Base-by-base conservation (phyloP, 73 alveolate species). In the Paraurostyla sp. region DNA sequence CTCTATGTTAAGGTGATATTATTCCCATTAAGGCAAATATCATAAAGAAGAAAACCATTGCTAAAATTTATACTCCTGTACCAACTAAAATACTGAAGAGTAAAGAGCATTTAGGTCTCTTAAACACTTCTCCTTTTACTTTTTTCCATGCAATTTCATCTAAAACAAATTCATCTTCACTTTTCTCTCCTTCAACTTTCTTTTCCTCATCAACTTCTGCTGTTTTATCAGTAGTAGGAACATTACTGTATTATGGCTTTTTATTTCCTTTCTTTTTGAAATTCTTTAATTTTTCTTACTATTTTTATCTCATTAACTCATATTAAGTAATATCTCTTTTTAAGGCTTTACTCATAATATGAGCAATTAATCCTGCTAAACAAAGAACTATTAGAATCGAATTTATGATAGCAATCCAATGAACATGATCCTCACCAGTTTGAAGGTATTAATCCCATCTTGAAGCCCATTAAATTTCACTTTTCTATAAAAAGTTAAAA, bases 61-160 rank as follows among this genome's bases (percentile, higher is more conserved):
- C 76, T 11, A 51, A 48, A 6, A 83, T 51, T 32, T 83, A 45
- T n/a, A 65, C 15, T 13, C 92, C 92, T 25, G 60, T 83, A 0
- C 92, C 92, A 68, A 83, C 43, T 16, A 25, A 25, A 18, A 83
- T 68, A 6, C 87, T 38, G 45, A 83, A 68, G 6, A 68, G 33
- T 27, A 54, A n/a, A 18, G 15, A 22, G 22, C 22, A 48, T 25
- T 43, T 62, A 13, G 92, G 92, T n/a, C 71, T 65, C 25, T 80
- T 35, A 46, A 83, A 83, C 29, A 83, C 86, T 13, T 83, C 92
- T 1, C 87, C 92, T 83, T 71, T 68, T 6, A 83, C 85, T 36
- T 83, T 83, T 48, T 83, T 83, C 92, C 92, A 83, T 1, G 86
- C 92, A 0, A 83, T 68, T 23, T 83, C 92, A 68, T 83, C 76